Evolutionary conservation across 2,329 filamentous ascomycete species (phyloP), one percentile per base, ranked within the genome.

Genomic region (Aspergillus pseudotamarii): DNA sequence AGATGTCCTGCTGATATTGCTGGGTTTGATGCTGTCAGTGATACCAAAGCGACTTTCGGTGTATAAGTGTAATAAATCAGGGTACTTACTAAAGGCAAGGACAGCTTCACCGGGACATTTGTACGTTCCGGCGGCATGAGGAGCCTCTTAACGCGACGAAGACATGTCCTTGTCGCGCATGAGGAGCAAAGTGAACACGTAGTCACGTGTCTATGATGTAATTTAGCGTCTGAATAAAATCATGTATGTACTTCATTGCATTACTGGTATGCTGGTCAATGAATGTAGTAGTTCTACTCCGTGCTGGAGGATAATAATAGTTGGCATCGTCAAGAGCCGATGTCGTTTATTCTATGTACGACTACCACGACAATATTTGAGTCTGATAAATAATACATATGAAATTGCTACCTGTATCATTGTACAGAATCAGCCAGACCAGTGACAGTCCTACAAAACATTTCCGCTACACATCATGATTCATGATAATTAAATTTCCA

Each of bases 1-100:
- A 98, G 72, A 98, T 88, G 74, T 92, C 90, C 82, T 98, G 94
- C 82, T 99, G 95, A 79, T 96, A 99, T 84, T 93, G 84, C 83
- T 87, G 70, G 66, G 58, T 61, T 54, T 30, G 36, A 59, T 60
- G 61, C 58, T 57, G 63, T 72, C 43, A 73, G 65, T 45, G 6
- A 12, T 57, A 54, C 36, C 14, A 8, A 38, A 50, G 23, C 4
- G 53, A 32, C 23, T 2, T n/a, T 19, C 10, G 30, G 9, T 51
- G 16, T 3, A 21, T 36, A 32, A 8, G 11, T 57, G 3, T 8
- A 21, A 41, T 14, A 2, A n/a, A 28, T 12, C 10, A 38, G 0
- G 46, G 16, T 19, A 69, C 75, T 71, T 77, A 86, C 85, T 69
- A 89, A 78, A 60, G 87, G 87, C 67, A 89, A 78, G 30, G 87